Evolutionary conservation across 2,329 filamentous ascomycete species (phyloP).

Genomic region (Exophiala sp.): DNA sequence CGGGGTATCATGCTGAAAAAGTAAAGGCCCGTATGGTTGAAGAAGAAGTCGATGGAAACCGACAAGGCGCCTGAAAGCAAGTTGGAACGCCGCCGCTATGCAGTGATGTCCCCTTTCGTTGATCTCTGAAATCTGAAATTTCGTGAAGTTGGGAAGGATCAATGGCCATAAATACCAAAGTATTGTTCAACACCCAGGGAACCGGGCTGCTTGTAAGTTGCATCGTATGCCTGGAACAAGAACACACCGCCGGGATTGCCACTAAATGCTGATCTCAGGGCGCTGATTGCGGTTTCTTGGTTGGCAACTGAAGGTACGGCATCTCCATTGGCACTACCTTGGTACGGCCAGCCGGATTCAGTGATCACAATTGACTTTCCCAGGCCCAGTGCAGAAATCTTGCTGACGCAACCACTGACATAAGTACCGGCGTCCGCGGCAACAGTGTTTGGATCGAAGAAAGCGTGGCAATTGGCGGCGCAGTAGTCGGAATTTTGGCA

Average conservation of each 20-base stretch:
- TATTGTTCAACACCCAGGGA: slow-evolving; percentile 71
- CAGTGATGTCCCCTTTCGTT: neutral
- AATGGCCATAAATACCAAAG: slow-evolving; percentile 56
- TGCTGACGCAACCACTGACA: slow-evolving; percentile 54
- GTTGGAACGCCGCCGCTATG: slow-evolving; percentile 16
- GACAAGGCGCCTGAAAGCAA: neutral
- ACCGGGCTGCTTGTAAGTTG: slow-evolving; percentile 69
- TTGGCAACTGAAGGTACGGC: slow-evolving; percentile 68
- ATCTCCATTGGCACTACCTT: slow-evolving; percentile 61
- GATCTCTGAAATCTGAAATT: neutral
- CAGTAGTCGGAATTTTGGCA: slow-evolving; percentile 74
- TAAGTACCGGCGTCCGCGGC: slow-evolving; percentile 65
- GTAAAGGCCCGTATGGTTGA: neutral
- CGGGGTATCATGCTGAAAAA: slow-evolving; percentile 9
- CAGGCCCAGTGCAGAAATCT: slow-evolving; percentile 45
- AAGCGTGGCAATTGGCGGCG: slow-evolving; percentile 78
- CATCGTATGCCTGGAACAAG: slow-evolving; percentile 77
- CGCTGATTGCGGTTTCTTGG: slow-evolving; percentile 63
- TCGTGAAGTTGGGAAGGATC: neutral
- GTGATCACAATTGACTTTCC: slow-evolving; percentile 68
- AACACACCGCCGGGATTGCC: slow-evolving; percentile 54
- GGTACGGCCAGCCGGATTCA: slow-evolving; percentile 79
- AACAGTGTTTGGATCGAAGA: slow-evolving; percentile 66
- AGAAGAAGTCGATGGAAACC: neutral
- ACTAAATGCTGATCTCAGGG: slow-evolving; percentile 60